These are phyloP conservation scores for Aegle marmelos DNA, from an alignment of 345 rosid genomes.

Conservation along the genomic window DNA sequence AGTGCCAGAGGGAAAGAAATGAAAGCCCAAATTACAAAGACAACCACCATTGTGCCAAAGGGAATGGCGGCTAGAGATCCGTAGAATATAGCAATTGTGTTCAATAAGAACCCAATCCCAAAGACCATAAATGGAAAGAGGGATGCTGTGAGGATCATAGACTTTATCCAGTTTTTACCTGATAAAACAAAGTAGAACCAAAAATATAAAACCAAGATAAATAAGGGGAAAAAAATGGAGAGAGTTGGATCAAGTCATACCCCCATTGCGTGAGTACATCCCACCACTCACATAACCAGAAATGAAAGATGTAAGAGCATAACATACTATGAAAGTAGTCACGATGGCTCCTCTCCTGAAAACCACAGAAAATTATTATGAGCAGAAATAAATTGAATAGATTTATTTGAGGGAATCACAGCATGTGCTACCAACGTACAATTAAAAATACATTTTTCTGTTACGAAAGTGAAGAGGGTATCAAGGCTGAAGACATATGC, in stretches of 20 bases:
- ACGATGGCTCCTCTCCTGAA: constrained; percentile 99
- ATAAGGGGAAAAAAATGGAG: neutral
- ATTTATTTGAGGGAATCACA: neutral
- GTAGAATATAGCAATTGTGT: constrained; percentile 87
- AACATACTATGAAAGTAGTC: constrained; percentile 93
- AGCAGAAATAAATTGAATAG: no score
- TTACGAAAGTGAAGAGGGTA: neutral
- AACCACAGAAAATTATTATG: constrained; percentile 1
- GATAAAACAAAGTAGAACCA: constrained; percentile 16
- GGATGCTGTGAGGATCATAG: constrained; percentile 93
- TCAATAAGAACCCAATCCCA: constrained; percentile 80
- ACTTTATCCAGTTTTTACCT: constrained; percentile 95
- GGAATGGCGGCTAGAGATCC: constrained; percentile 97
- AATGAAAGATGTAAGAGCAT: constrained; percentile 93
- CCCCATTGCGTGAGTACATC: constrained; percentile 96
- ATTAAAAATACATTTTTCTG: neutral
- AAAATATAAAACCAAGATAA: constrained; percentile 2
- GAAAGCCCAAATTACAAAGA: constrained; percentile 89
- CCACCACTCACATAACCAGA: constrained; percentile 99
- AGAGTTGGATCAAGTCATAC: constrained; percentile 40
- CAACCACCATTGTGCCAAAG: constrained; percentile 93
- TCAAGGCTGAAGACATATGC: neutral
- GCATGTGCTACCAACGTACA: neutral
- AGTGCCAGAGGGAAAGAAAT: constrained; percentile 94
- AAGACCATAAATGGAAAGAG: constrained; percentile 91